These are phyloP conservation scores for Penicillium rolfsii DNA, from an alignment of 2,329 filamentous ascomycete genomes.

Conservation along the genomic window DNA sequence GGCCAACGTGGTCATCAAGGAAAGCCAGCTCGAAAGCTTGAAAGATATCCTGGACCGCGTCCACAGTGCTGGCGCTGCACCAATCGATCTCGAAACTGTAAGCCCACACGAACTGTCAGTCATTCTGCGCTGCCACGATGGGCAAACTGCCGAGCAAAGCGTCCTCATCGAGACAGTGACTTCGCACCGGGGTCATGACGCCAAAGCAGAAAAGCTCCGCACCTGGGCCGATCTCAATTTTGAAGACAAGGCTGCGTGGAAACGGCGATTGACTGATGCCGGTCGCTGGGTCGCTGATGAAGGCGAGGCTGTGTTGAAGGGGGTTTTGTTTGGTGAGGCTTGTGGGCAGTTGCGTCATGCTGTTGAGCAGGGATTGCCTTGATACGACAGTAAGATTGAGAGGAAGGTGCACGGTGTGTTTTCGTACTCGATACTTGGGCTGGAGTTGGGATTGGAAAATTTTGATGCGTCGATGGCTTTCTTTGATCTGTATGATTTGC, in stretches of 20 bases:
- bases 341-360: conserved; percentile 22
- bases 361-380: conserved; percentile 25
- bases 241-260: conserved; percentile 70
- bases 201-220: conserved; percentile 26
- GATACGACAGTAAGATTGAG: conserved; percentile 2
- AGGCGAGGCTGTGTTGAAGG: conserved; percentile 75
- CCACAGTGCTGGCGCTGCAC: conserved; percentile 27
- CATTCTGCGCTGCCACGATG: conserved; percentile 29
- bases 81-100: conserved; percentile 20
- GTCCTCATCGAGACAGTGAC: conserved; percentile 29
- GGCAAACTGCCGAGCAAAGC: conserved; percentile 25
- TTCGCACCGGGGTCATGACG: conserved; percentile 7
- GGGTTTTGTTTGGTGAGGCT: conserved; percentile 75
- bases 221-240: conserved; percentile 72
- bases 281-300: conserved; percentile 80
- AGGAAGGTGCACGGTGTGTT: too few species aligned
- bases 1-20: not conserved
- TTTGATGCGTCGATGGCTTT: conserved; percentile 16
- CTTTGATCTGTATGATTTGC: conserved; percentile 7
- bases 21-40: conserved; percentile 17
- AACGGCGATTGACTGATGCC: conserved; percentile 65
- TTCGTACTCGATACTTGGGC: not conserved
- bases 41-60: conserved; percentile 36
- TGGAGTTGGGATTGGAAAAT: conserved; percentile 10
- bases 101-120: conserved; percentile 24